Conservation (phyloP, 73 alveolate species). For the Tetrahymena elliotti region DNA sequence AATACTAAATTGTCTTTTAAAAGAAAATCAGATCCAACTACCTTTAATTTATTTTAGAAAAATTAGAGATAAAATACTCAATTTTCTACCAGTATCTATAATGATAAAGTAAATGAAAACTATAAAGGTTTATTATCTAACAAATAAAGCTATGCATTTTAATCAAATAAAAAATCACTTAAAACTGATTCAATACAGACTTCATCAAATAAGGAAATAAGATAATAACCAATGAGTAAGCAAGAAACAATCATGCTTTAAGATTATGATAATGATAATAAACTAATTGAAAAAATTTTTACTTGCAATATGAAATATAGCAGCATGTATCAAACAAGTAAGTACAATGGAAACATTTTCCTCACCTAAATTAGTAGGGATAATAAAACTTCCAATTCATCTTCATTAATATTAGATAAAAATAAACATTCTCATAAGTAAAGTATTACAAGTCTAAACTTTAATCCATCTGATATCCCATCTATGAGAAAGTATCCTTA, state of each 20-base stretch:
- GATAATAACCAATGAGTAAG: neutral
- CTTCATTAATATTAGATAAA: neutral
- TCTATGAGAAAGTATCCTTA: neutral
- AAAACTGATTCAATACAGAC: neutral
- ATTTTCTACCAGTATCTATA: neutral
- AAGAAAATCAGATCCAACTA: neutral
- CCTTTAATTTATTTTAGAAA: neutral
- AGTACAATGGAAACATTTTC: neutral
- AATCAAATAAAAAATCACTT: neutral
- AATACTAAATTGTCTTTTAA: neutral
- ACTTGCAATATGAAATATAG: neutral
- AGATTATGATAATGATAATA: neutral
- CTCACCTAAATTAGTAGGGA: neutral
- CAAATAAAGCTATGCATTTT: neutral
- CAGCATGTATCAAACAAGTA: neutral
- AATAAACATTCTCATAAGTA: neutral
- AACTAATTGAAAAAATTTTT: neutral
- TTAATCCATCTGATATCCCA: neutral
- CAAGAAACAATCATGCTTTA: neutral
- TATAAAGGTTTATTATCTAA: neutral
- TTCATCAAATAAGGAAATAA: neutral
- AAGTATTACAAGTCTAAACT: neutral
- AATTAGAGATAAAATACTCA: neutral
- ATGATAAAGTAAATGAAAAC: neutral
- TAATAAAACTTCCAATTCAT: neutral